A percentile compares a stretch with the other conserved stretches of the same genome.
Conservation (phyloP, 2,329 filamentous ascomycete species). For the Penicillium olsonii region DNA sequence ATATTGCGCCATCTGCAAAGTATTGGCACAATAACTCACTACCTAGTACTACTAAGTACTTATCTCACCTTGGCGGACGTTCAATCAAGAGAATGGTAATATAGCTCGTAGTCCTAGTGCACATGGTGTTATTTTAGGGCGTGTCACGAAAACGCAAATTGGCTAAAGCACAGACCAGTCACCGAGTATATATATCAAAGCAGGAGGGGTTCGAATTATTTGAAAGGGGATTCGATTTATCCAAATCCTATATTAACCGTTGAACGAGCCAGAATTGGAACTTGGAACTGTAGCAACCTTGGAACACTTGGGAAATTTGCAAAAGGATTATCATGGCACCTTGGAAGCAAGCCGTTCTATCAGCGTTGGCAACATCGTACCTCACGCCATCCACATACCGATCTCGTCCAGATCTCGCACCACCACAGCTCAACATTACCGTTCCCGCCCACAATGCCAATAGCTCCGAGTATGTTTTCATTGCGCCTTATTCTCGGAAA, state of each 20-base stretch:
- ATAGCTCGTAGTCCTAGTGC: neutral
- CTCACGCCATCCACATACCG: neutral
- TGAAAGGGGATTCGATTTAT: too few relatives aligned
- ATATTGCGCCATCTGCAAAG: neutral
- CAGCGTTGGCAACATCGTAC: neutral
- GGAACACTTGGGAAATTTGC: too few relatives aligned
- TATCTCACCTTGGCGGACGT: too few relatives aligned
- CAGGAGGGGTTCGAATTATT: too few relatives aligned
- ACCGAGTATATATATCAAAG: neutral
- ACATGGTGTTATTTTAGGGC: neutral
- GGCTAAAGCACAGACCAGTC: neutral
- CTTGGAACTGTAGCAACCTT: too few relatives aligned
- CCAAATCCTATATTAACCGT: too few relatives aligned
- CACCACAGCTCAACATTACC: constrained; percentile 26
- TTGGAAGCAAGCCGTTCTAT: neutral
- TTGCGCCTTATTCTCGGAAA: constrained; percentile 27
- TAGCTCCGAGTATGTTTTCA: constrained; percentile 33
- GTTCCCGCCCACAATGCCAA: constrained; percentile 26
- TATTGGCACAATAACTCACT: neutral
- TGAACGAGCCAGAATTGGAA: neutral
- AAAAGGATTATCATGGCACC: too few relatives aligned
- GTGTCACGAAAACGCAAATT: constrained; percentile 1
- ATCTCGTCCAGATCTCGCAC: constrained; percentile 1
- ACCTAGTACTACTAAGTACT: neutral
- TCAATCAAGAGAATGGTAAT: too few relatives aligned